A percentile compares a stretch with the other conserved stretches of the same genome.
Conservation (phyloP, 495 filamentous ascomycete species). For the Trichoderma virens region DNA sequence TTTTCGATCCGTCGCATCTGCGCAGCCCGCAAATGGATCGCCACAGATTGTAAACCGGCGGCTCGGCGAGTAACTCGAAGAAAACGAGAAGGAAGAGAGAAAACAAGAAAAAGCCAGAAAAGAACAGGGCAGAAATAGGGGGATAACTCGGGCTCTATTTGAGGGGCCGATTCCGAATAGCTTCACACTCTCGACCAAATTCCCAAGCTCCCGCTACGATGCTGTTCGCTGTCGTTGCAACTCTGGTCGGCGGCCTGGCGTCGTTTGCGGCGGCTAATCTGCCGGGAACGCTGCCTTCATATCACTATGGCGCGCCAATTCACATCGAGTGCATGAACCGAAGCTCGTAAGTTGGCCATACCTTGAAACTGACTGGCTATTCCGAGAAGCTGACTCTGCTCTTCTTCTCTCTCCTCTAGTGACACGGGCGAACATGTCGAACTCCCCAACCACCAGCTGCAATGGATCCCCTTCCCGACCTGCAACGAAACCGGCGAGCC, state of each 20-base stretch:
- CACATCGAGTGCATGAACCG: conserved; percentile 49
- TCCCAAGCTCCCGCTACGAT: neutral
- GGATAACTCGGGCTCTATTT: too few relatives aligned
- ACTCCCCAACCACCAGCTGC: conserved; percentile 68
- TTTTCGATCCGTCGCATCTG: neutral
- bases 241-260: conserved; percentile 1
- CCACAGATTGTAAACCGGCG: neutral
- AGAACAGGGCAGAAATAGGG: neutral
- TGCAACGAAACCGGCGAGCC: conserved; percentile 86
- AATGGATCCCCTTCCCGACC: conserved; percentile 86
- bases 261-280: neutral
- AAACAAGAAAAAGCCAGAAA: neutral
- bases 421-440: conserved; percentile 71
- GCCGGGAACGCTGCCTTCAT: conserved; percentile 32
- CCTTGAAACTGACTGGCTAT: neutral
- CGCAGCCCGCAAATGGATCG: neutral
- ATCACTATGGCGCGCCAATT: conserved; percentile 42
- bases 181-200: neutral
- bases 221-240: neutral
- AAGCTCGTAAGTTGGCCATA: conserved; percentile 36
- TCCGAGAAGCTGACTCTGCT: neutral
- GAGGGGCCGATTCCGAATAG: neutral
- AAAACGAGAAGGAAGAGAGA: neutral
- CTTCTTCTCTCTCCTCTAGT: conserved; percentile 22
- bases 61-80: neutral